A percentile compares a stretch with the other conserved stretches of the same genome.
These are phyloP conservation scores for Phytomonas francai DNA, from an alignment of 208 protist species.

Conservation along the genomic window DNA sequence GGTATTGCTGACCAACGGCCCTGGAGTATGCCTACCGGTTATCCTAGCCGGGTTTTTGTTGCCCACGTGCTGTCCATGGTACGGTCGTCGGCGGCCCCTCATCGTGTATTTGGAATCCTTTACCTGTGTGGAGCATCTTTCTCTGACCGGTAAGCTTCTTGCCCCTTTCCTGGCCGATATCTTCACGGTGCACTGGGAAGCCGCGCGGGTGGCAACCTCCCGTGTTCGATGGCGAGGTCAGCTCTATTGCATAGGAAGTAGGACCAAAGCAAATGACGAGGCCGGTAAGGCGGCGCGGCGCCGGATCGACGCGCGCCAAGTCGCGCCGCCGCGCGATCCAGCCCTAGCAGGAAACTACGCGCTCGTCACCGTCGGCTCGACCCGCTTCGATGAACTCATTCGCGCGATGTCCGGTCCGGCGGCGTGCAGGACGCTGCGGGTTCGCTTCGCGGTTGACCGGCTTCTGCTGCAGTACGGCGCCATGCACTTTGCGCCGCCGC, in stretches of 20 bases:
- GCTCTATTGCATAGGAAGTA: slow-evolving; percentile 30
- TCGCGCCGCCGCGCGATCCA: neutral
- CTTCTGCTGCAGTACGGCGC: slow-evolving; percentile 80
- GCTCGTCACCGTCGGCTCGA: slow-evolving; percentile 87
- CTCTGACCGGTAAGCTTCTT: slow-evolving; percentile 66
- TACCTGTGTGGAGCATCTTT: slow-evolving; percentile 78
- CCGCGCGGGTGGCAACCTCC: slow-evolving; percentile 25
- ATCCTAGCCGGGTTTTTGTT: slow-evolving; percentile 49
- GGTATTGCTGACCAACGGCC: slow-evolving; percentile 86
- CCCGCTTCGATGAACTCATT: slow-evolving; percentile 68
- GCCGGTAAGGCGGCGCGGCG: neutral
- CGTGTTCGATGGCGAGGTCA: slow-evolving; percentile 17
- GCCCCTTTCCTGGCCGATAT: slow-evolving; percentile 61
- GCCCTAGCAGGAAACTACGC: slow-evolving; percentile 25
- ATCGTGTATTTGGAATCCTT: slow-evolving; percentile 87
- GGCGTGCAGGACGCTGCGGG: slow-evolving; percentile 28
- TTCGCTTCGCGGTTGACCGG: slow-evolving; percentile 32
- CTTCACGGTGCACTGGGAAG: slow-evolving; percentile 75
- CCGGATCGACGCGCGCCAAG: neutral
- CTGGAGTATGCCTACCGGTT: slow-evolving; percentile 88
- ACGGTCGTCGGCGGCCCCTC: slow-evolving; percentile 29
- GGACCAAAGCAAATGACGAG: neutral
- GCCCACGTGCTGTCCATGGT: slow-evolving; percentile 31
- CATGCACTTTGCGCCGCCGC: slow-evolving; percentile 8
- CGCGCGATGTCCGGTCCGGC: slow-evolving; percentile 25